phyloP scores from a whole-genome alignment of 352 stramenopile genomes.

The Globisporangium apiculatum region DNA sequence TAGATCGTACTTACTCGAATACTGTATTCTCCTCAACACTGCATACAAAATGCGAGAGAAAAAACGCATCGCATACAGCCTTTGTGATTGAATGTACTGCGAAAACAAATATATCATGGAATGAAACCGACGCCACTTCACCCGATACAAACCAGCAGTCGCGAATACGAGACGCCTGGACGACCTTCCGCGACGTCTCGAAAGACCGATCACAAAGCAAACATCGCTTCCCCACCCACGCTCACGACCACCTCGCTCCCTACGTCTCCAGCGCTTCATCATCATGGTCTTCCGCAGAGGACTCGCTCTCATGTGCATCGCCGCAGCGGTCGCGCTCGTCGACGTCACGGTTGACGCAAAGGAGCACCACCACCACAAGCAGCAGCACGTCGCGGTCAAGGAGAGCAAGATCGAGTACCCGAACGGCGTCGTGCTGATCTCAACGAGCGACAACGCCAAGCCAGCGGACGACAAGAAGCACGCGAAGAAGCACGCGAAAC shows the following conservation, averaged over 20 bases:
- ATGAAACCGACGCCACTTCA: neutral
- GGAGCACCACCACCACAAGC: slow-evolving; percentile 16
- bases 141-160: neutral
- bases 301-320: slow-evolving; percentile 29
- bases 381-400: slow-evolving; percentile 7
- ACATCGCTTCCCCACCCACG: neutral
- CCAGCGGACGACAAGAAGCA: slow-evolving; percentile 14
- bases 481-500: slow-evolving; percentile 5
- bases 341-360: slow-evolving; percentile 19
- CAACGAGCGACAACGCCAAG: slow-evolving; percentile 11
- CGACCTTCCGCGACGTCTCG: neutral
- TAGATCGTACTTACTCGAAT: no score
- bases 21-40: no score
- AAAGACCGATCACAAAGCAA: neutral
- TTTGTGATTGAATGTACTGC: neutral
- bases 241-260: neutral
- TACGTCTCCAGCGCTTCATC: neutral
- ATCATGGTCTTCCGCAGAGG: slow-evolving; percentile 32
- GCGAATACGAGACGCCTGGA: neutral
- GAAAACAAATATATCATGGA: neutral
- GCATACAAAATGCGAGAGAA: neutral
- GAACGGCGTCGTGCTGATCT: slow-evolving; percentile 27
- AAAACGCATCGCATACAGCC: no score
- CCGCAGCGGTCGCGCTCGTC: slow-evolving; percentile 18
- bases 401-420: slow-evolving; percentile 26